Base-by-base conservation (phyloP, 768 basidiomycete genomes). In the Boletus reticulatus region DNA sequence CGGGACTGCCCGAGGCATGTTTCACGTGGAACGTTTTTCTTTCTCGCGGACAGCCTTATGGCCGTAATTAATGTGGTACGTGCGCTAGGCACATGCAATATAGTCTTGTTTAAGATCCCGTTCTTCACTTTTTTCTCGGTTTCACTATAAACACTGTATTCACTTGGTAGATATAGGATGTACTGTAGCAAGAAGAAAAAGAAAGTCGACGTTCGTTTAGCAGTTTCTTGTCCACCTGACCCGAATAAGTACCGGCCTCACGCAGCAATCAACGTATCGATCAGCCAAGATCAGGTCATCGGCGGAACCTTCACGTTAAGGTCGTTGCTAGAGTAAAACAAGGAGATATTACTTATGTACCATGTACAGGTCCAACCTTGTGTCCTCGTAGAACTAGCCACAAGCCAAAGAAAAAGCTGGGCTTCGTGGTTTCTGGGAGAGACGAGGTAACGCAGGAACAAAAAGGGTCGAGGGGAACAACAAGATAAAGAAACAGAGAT, bases 361-460 rank as follows among this genome's bases (percentile, higher is more conserved):
- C 49, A 44, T n/a, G 13, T 29, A 29, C 29, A 12, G 27, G 41
- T 50, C 52, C 63, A 41, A 49, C 43, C 43, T 62, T 50, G n/a
- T 11, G 50, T 48, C 29, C 55, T 52, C 22, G 38, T 39, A 45
- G 32, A 38, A 51, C 42, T 41, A 43, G 14, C 22, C 36, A 46
- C 31, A 32, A 36, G 24, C 11, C 17, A n/a, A 17, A 12, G 34
- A 34, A 19, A 5, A 43, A 9, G 7, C 19, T 36, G 34, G 39
- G 20, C 11, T 6, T 39, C 48, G 6, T 27, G 41, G 50, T 27
- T 32, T 50, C 44, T 34, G 44, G 41, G 22, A 43, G 27, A n/a
- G 39, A 14, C 16, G 36, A 43, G 52, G 56, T 57, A 52, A 56
- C 51, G 45, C 58, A 6, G 11, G 43, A 55, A 53, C 29, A 55